phyloP scores from a whole-genome alignment of 768 basidiomycete genomes.

The Termitomyces eurrhizus region DNA sequence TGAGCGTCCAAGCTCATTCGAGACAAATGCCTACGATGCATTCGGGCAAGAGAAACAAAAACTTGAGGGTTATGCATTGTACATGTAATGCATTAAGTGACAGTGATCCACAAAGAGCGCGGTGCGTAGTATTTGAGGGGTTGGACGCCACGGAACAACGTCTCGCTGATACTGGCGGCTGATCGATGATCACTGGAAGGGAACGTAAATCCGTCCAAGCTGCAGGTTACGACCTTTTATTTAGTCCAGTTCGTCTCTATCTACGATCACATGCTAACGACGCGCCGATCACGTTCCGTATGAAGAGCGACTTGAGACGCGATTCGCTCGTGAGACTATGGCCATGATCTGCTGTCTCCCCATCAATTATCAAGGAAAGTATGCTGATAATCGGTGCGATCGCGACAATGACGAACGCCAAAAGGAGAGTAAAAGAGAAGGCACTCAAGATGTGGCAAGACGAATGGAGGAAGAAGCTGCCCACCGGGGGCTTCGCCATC shows the following conservation, averaged over 20 bases:
- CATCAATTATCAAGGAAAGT: not conserved
- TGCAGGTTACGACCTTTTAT: not conserved
- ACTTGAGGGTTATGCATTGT: slow-evolving; percentile 9
- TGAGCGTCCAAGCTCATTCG: not conserved
- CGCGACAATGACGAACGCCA: too few relatives aligned
- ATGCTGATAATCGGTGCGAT: not conserved
- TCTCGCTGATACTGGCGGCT: not conserved
- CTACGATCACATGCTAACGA: not conserved
- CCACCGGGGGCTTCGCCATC: too few relatives aligned
- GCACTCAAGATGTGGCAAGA: too few relatives aligned
- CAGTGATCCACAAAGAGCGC: not conserved
- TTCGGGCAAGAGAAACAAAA: slow-evolving; percentile 34
- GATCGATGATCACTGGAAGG: not conserved
- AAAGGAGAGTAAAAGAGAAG: too few relatives aligned
- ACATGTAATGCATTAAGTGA: not conserved
- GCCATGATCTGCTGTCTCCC: not conserved
- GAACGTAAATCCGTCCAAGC: not conserved
- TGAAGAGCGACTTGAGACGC: not conserved
- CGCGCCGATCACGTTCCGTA: not conserved
- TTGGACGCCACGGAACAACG: not conserved
- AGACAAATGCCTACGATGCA: slow-evolving; percentile 37
- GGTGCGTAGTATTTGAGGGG: not conserved
- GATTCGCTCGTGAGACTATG: not conserved
- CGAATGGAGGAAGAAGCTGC: too few relatives aligned
- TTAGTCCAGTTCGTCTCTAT: not conserved